Conservation (phyloP, 768 basidiomycete species). For the Panellus pusillus region DNA sequence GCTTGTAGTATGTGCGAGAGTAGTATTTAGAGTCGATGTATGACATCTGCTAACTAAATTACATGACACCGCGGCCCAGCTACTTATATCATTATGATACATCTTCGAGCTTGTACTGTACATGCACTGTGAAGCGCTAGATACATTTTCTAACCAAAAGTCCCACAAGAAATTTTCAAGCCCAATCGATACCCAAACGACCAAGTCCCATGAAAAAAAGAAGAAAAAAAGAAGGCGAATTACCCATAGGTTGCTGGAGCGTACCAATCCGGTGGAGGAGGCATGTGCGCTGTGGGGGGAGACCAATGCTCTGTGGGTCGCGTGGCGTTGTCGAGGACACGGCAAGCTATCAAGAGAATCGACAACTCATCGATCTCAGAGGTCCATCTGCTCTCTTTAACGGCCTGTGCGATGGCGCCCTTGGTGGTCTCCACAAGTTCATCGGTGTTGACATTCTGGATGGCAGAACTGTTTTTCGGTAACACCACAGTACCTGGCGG, state of each 20-base stretch:
- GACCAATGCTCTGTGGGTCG: constrained; percentile 11
- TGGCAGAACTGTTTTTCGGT: constrained; percentile 41
- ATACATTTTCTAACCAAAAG: constrained; percentile 24
- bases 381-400: constrained; percentile 65
- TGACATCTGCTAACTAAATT: constrained; percentile 9
- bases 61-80: constrained; percentile 1
- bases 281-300: constrained; percentile 26
- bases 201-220: constrained; percentile 30
- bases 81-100: constrained; percentile 14
- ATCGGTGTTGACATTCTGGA: constrained; percentile 50
- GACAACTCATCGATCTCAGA: constrained; percentile 24
- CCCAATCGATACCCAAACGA: no score
- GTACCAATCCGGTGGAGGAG: constrained; percentile 16
- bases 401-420: constrained; percentile 78
- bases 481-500: constrained; percentile 28
- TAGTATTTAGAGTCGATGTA: not conserved
- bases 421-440: constrained; percentile 55
- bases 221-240: constrained; percentile 23
- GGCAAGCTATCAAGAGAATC: constrained; percentile 21
- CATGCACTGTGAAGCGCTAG: constrained; percentile 21
- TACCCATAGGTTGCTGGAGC: constrained; percentile 43
- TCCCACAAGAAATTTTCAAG: constrained; percentile 25
- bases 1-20: constrained; percentile 48
- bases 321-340: constrained; percentile 14
- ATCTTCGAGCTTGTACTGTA: constrained; percentile 17